Evolutionary conservation across 1,139 yeast genomes (phyloP), one percentile per base, ranked within the genome.

Genomic region (Debaryomycetaceae sp.): DNA sequence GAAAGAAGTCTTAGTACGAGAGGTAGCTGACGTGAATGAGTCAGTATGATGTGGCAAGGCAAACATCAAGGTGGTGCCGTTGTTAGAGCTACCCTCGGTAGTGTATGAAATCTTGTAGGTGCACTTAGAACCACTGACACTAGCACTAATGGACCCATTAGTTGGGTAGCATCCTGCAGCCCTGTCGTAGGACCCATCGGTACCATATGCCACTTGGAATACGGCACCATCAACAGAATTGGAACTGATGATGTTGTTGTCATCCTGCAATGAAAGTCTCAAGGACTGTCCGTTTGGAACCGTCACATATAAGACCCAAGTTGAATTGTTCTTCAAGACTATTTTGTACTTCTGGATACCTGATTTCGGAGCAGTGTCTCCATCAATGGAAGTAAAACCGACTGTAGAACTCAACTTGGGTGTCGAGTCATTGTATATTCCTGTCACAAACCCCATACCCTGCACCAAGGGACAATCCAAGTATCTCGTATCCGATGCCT

Each of bases 401-500:
- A 76, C 67, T 44, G 68, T 70, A 1, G 83, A 68, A 48, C 67
- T 67, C 43, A 84, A 57, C 30, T 63, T 56, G 3, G 87, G 83
- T 36, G 73, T 72, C 56, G 83, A 64, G 40, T 68, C 63, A 50
- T 73, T 63, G 61, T 84, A 85, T 24, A 78, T 65, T 34, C 76
- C 85, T 30, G 86, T 76, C 7, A 78, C 75, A 49, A 81, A 72
- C 3, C 90, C 91, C 85, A 82, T 82, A 39, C 91, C 90, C 55
- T 80, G 83, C 6, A 70, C 68, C 43, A 71, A 50, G 3, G 75
- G 72, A 38, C 59, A 49, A 39, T 58, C 56, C n/a, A 40, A 65
- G 52, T 59, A 58, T 39, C 63, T 61, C 23, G 38, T 38, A 22
- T 42, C 38, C 9, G 34, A n/a, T 53, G 40, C 42, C 5, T 53